Evolutionary conservation across 83 land plant genomes (phyloP).

Genomic region (Diphasiastrum complanatum): DNA sequence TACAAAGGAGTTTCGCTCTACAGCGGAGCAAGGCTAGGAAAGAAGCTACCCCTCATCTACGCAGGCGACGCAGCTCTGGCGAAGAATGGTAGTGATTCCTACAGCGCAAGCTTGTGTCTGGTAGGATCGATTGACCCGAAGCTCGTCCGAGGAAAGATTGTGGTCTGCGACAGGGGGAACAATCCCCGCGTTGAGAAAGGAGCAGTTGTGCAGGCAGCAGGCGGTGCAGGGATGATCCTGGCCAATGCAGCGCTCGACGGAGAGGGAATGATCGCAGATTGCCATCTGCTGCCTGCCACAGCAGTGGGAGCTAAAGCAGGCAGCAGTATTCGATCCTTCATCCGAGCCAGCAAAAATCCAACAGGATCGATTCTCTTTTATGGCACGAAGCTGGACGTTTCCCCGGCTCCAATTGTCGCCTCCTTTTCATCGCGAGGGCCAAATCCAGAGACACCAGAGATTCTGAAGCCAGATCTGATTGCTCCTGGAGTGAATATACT

Average conservation of each 20-base stretch:
- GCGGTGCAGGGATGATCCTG: constrained; percentile 31
- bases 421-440: constrained; percentile 35
- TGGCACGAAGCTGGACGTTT: constrained; percentile 20
- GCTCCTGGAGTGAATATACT: constrained; percentile 32
- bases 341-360: constrained; percentile 8
- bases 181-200: constrained; percentile 33
- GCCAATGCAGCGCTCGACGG: constrained; percentile 26
- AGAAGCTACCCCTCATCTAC: constrained; percentile 19
- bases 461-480: constrained; percentile 29
- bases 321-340: constrained; percentile 8
- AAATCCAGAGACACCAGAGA: constrained; percentile 30
- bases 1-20: constrained; percentile 24
- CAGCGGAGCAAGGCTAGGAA: constrained; percentile 15
- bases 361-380: constrained; percentile 12
- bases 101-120: constrained; percentile 32
- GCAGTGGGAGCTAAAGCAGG: constrained; percentile 26
- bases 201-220: constrained; percentile 23
- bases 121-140: constrained; percentile 28
- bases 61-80: background rate
- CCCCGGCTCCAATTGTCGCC: constrained; percentile 26
- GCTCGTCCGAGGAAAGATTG: constrained; percentile 28
- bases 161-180: constrained; percentile 34
- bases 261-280: constrained; percentile 26
- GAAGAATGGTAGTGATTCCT: constrained; percentile 18
- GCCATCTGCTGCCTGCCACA: constrained; percentile 26